Base-by-base conservation (phyloP, 768 basidiomycete species). In the Suillus luteus region DNA sequence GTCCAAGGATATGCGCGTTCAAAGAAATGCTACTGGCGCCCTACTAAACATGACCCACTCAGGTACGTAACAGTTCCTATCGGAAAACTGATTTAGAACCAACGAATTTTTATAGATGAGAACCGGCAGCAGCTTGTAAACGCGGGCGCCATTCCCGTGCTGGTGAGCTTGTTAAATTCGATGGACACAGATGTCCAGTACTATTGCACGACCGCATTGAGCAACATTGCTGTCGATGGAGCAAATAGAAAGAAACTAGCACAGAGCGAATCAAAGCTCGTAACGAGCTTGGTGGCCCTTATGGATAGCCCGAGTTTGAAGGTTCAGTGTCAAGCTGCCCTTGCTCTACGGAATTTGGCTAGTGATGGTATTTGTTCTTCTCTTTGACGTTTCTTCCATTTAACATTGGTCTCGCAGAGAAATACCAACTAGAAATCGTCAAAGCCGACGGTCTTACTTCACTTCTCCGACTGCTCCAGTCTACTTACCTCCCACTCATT, bases 131-230 rank as follows among this genome's bases (percentile, higher is more conserved):
- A 99, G 70, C 90, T 99, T 62, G 97, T 99, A 68, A 95, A 95
- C 68, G 97, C 97, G 35, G 97, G 97, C 5, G 97, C 97, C 24
- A 98, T 99, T 64, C 97, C 97, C 17, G 97, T 99, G 37, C 85
- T 96, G 12, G 97, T 99, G 68, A 90, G 90, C 71, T 83, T 99
- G 40, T 82, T 99, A 66, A 97, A 96, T 73, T 95, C 93, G 6
- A 88, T 92, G 55, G 97, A 99, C 75, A 99, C 97, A n/a, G 97
- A 99, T 73, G 97, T 99, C 2, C 97, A 99, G 75, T 99, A 99
- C 73, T 99, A 99, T 75, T 99, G 97, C 78, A 99, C 97, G 7
- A 99, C 97, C 14, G 97, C 97, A 7, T 78, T 99, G 70, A 95
- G 93, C 75, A 99, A 99, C 72, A 99, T 99, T 68, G 97, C 97